Percentiles rank a stretch among this genome's conserved stretches.
Conservation (phyloP, 768 basidiomycete genomes). For the Lenzites betulinus region DNA sequence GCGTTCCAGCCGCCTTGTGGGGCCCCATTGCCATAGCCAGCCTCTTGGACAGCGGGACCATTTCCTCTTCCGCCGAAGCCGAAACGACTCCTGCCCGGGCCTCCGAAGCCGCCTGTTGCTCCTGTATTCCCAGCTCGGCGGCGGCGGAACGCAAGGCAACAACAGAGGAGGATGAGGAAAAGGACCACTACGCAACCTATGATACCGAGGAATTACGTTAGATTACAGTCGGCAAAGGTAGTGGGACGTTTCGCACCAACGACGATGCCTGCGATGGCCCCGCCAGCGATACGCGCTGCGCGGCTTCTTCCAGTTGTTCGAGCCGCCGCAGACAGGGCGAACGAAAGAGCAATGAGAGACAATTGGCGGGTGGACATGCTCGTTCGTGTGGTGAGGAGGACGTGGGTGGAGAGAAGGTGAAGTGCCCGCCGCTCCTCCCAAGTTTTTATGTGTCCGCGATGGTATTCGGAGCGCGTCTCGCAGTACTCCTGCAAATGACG, state of each 20-base stretch:
- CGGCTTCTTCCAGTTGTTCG: neutral
- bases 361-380: slow-evolving; percentile 6
- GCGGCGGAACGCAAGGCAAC: slow-evolving; percentile 7
- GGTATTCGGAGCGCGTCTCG: neutral
- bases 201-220: too few species aligned
- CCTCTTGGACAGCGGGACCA: slow-evolving; percentile 3
- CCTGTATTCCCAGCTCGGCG: slow-evolving; percentile 6
- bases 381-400: neutral
- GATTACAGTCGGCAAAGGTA: too few species aligned
- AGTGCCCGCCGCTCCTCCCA: neutral
- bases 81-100: neutral
- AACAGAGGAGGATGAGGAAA: slow-evolving; percentile 10
- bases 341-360: neutral
- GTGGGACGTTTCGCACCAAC: slow-evolving; percentile 9
- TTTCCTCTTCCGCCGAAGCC: neutral
- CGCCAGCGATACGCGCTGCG: slow-evolving; percentile 10
- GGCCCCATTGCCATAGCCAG: neutral
- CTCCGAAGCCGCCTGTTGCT: neutral
- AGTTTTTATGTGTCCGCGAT: neutral
- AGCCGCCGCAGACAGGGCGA: slow-evolving; percentile 3
- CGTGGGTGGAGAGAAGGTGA: neutral
- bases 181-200: slow-evolving; percentile 3
- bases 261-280: slow-evolving; percentile 24
- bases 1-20: slow-evolving; percentile 7
- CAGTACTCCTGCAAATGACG: neutral